Base-by-base conservation (phyloP, 2,329 filamentous ascomycete genomes). In the Aspergillus quadricinctus region DNA sequence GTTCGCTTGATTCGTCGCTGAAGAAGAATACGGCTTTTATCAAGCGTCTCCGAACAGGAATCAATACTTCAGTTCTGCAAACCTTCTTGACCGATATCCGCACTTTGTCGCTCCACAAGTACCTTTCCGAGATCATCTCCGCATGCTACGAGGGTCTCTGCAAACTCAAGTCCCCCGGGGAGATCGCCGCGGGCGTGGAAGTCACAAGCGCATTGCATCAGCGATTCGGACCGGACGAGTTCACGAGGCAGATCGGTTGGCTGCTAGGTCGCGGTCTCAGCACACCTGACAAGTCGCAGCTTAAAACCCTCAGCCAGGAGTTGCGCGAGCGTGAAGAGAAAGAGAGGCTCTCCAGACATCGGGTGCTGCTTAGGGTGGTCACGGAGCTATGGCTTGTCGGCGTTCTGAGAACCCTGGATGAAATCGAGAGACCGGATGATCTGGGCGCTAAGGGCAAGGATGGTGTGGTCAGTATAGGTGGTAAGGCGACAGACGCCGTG, bases 21-120 rank as follows among this genome's bases (percentile, higher is more conserved):
- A 97, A 96, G 79, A 97, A 97, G 80, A 97, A 97, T 69, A 97
- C 93, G 3, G 92, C 92, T 63, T 97, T 97, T 74, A 97, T 97
- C 71, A 97, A 96, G 77, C 90, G 93, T 69, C 82, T 97, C 55
- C 90, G 93, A 66, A 97, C 93, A 57, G 90, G 91, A 58, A 87
- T 97, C 61, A 92, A 89, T 61, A 78, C 90, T 50, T 81, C 91
- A 55, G 90, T 89, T 54, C 85, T 92, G 54, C 80, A 84, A 63
- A 94, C 91, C 57, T 96, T 97, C 75, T 78, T 96, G 49, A 86
- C 93, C 72, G 93, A 97, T 71, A 92, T 96, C 66, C 88, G 89
- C 66, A 89, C 90, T 27, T 82, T 97, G 28, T 97, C 92, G 64
- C 83, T 97, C 51, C 90, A 93, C 81, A 97, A 96, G 73, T 97